A percentile compares a stretch with the other conserved stretches of the same genome.
Evolutionary conservation across 805 yeast species (phyloP).

Genomic region (Cyberlindnera saturnus): DNA sequence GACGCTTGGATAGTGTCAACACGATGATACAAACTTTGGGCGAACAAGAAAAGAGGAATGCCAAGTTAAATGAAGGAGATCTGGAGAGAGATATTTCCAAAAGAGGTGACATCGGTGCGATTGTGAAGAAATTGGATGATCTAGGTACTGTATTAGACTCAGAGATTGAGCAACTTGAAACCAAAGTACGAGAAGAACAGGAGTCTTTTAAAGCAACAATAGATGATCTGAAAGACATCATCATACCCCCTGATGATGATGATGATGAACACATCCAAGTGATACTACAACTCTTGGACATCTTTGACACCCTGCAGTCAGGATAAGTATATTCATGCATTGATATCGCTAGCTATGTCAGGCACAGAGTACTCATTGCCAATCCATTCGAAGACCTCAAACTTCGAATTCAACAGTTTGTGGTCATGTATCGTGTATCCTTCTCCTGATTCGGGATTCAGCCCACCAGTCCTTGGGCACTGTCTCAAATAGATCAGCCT

Average conservation of each 20-base stretch:
- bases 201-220: not conserved
- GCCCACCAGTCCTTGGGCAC: conserved; percentile 46
- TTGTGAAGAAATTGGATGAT: conserved; percentile 20
- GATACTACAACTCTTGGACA: conserved; percentile 13
- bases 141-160: conserved; percentile 25
- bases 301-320: conserved; percentile 12
- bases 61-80: not conserved
- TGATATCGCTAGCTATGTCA: conserved; percentile 19
- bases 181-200: conserved; percentile 15
- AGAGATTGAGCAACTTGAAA: conserved; percentile 20
- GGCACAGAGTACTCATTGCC: conserved; percentile 29
- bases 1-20: conserved; percentile 3
- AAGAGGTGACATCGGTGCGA: not conserved
- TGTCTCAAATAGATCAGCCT: conserved; percentile 56
- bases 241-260: conserved; percentile 5
- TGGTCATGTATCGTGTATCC: conserved; percentile 72
- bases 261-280: conserved; percentile 10
- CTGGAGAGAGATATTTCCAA: not conserved
- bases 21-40: conserved; percentile 2
- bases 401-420: conserved; percentile 78
- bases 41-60: not conserved
- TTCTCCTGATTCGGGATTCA: conserved; percentile 51
- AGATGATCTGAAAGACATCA: conserved; percentile 25
- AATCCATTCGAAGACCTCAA: conserved; percentile 74
- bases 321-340: conserved; percentile 11